These are phyloP conservation scores for Eustoma russellianum DNA, from an alignment of 257 asterid species.

Conservation along the genomic window DNA sequence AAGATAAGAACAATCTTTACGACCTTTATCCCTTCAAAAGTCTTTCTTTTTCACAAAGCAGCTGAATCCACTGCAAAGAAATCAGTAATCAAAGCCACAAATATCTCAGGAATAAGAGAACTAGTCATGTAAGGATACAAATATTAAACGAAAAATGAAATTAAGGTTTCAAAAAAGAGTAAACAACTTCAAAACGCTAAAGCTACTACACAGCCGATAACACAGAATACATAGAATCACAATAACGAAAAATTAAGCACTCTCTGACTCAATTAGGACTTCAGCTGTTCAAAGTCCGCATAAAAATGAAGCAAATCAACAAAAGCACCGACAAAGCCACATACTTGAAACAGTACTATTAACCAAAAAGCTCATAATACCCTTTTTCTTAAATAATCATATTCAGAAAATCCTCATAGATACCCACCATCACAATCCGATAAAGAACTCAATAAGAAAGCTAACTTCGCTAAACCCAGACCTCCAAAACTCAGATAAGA, in stretches of 20 bases:
- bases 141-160: slow-evolving; percentile 1
- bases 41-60: slow-evolving; percentile 14
- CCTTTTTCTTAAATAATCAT: too few species aligned
- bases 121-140: too few species aligned
- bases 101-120: slow-evolving; percentile 7
- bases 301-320: slow-evolving; percentile 1
- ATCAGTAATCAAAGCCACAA: slow-evolving; percentile 9
- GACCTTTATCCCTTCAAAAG: slow-evolving; percentile 3
- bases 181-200: background rate
- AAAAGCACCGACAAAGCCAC: too few species aligned
- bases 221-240: slow-evolving; percentile 1
- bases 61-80: slow-evolving; percentile 22
- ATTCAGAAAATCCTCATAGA: too few species aligned
- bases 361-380: too few species aligned
- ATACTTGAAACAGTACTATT: too few species aligned
- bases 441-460: slow-evolving; percentile 16
- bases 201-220: too few species aligned
- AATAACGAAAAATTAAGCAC: background rate
- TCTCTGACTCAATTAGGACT: slow-evolving; percentile 7
- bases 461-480: slow-evolving; percentile 23
- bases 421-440: slow-evolving; percentile 7
- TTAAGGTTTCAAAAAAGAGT: background rate
- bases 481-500: slow-evolving; percentile 68
- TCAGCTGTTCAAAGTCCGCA: slow-evolving; percentile 23
- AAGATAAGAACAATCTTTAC: slow-evolving; percentile 12